Base-by-base conservation (phyloP, 306 rosid genomes). In the Lotus japonicus region DNA sequence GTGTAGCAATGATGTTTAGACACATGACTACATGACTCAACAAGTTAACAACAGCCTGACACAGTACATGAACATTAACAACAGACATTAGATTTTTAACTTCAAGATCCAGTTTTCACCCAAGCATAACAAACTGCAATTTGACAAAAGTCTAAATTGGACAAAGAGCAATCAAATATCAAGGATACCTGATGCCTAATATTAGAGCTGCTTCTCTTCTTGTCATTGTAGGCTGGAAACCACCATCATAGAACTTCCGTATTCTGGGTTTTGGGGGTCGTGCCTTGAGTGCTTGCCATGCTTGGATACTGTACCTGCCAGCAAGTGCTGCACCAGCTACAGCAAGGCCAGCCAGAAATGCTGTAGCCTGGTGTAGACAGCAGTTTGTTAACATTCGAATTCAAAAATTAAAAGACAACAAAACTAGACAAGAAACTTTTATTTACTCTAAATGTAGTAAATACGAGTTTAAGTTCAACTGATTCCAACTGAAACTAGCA, bases 241-340 rank as follows among this genome's bases (percentile, higher is more conserved):
- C 94, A 31, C 95, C 89, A 18, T 89, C 86, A 56, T 87, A 87
- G 74, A 87, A 89, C 46, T 77, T 87, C 7, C 86, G 86, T 15
- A 67, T 12, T 78, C 42, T 81, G 11, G 96, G 80, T 46, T 54
- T 76, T 45, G 77, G 86, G 9, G 89, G 88, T 1, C 82, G 77
- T 5, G 87, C 51, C 87, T 87, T 87, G 64, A 87, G 68, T 11
- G 94, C 87, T 71, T 87, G 91, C 96, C 94, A 85, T 16, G 88
- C 87, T 64, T 70, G 84, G 82, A 89, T 66, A 0, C 94, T 81
- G 66, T 85, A 83, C 81, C 84, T 85, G 57, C 91, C 88, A 50
- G 86, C 91, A 64, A 76, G 81, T 1, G 96, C 91, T n/a, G 89
- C 85, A 14, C 81, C 87, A 44, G 91, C 91, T 71, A 89, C 81